Percentiles rank a stretch among this genome's conserved stretches.
Evolutionary conservation across 2,329 filamentous ascomycete species (phyloP).

Genomic region (Pseudogymnoascus verrucosus): DNA sequence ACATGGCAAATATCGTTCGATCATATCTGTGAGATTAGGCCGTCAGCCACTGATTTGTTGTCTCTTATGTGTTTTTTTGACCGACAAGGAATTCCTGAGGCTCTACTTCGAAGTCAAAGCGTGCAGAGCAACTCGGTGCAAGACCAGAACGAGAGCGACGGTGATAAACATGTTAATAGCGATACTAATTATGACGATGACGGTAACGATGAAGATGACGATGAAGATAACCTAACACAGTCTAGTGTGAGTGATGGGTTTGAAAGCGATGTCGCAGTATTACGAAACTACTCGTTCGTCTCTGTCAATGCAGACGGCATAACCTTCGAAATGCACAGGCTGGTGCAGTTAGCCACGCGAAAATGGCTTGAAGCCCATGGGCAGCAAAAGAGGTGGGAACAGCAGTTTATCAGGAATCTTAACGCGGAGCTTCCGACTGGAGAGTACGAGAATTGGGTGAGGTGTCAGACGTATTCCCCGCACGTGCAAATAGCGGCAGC

Average conservation of each 20-base stretch:
- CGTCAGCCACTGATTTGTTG: slow-evolving; percentile 34
- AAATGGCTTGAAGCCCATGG: slow-evolving; percentile 27
- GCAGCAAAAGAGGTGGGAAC: slow-evolving; percentile 25
- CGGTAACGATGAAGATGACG: background rate
- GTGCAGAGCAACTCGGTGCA: slow-evolving; percentile 3
- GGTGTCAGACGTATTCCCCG: slow-evolving; percentile 18
- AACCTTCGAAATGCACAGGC: slow-evolving; percentile 35
- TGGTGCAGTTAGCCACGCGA: slow-evolving; percentile 34
- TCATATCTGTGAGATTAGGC: slow-evolving; percentile 28
- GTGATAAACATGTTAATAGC: background rate
- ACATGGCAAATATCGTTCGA: slow-evolving; percentile 33
- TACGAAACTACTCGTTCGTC: slow-evolving; percentile 33
- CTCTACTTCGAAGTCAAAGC: slow-evolving; percentile 21
- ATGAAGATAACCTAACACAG: slow-evolving; percentile 13
- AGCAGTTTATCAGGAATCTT: slow-evolving; percentile 25
- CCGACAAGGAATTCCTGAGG: slow-evolving; percentile 33
- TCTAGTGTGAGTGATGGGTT: slow-evolving; percentile 19
- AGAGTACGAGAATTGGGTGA: slow-evolving; percentile 20
- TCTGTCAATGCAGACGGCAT: slow-evolving; percentile 16
- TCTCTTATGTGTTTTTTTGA: slow-evolving; percentile 42
- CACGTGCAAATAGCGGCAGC: slow-evolving; percentile 16
- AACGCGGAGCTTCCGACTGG: slow-evolving; percentile 16
- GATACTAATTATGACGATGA: background rate
- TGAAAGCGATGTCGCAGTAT: slow-evolving; percentile 28
- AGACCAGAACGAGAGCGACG: slow-evolving; percentile 6